A percentile compares a stretch with the other conserved stretches of the same genome.
Evolutionary conservation across 768 basidiomycete genomes (phyloP).

Genomic region (Mycena crocata): DNA sequence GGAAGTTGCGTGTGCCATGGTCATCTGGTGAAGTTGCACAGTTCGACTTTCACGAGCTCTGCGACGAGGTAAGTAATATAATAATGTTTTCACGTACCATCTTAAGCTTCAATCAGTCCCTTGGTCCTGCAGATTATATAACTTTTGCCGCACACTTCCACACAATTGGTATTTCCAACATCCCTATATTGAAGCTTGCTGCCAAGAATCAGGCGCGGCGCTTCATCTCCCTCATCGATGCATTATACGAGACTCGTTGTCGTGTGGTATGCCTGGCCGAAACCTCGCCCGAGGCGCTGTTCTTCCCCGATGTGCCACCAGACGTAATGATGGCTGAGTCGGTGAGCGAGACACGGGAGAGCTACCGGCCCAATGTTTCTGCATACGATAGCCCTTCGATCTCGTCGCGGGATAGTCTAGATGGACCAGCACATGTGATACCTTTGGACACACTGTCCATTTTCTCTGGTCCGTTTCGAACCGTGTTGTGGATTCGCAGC

Average conservation of each 20-base stretch:
- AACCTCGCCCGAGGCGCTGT: constrained; percentile 54
- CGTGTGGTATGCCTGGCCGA: constrained; percentile 54
- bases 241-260: constrained; percentile 61
- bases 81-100: not conserved
- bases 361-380: constrained; percentile 66
- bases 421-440: constrained; percentile 38
- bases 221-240: constrained; percentile 71
- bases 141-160: constrained; percentile 62
- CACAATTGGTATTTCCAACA: constrained; percentile 60
- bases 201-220: constrained; percentile 70
- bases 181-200: constrained; percentile 62
- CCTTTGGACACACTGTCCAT: constrained; percentile 64
- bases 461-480: constrained; percentile 52
- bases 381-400: constrained; percentile 58
- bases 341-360: constrained; percentile 56
- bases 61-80: constrained; percentile 45
- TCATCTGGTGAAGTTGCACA: constrained; percentile 51
- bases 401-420: constrained; percentile 41
- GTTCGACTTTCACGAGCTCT: constrained; percentile 64
- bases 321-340: constrained; percentile 59
- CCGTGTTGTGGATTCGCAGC: not conserved
- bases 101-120: constrained; percentile 39
- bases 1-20: constrained; percentile 58
- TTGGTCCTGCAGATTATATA: constrained; percentile 70
- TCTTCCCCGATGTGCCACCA: constrained; percentile 64